Conservation (phyloP, 805 yeast genomes). For the Candida corydali region DNA sequence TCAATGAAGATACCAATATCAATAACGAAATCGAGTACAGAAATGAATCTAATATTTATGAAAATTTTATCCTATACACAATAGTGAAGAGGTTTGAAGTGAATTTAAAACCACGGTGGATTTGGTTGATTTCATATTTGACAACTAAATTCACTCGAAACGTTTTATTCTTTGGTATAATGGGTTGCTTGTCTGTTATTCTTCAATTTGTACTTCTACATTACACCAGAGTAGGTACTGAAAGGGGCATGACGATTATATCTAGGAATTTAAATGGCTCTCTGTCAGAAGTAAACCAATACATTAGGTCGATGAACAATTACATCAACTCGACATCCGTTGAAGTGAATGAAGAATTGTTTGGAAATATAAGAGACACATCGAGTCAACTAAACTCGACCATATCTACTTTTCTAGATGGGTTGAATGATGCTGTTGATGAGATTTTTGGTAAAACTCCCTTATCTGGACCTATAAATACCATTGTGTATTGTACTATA, state of each 20-base stretch:
- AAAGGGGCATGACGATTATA: not conserved
- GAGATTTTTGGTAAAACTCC: slow-evolving; percentile 66
- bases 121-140: slow-evolving; percentile 50
- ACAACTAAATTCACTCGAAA: slow-evolving; percentile 49
- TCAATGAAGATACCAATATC: slow-evolving; percentile 37
- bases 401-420: slow-evolving; percentile 48
- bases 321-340: slow-evolving; percentile 47
- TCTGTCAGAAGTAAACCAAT: slow-evolving; percentile 1
- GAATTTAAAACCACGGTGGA: slow-evolving; percentile 7
- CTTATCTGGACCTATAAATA: slow-evolving; percentile 55
- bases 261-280: not conserved
- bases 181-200: slow-evolving; percentile 51
- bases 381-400: slow-evolving; percentile 60
- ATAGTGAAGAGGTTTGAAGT: slow-evolving; percentile 8
- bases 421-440: slow-evolving; percentile 56
- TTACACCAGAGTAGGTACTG: slow-evolving; percentile 1
- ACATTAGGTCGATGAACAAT: slow-evolving; percentile 42
- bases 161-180: slow-evolving; percentile 49
- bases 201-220: slow-evolving; percentile 51
- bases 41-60: slow-evolving; percentile 11
- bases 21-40: slow-evolving; percentile 19
- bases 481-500: slow-evolving; percentile 74
- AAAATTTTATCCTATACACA: slow-evolving; percentile 12
- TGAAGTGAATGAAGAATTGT: slow-evolving; percentile 56
- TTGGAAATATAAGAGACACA: slow-evolving; percentile 61